Percentiles rank a stretch among this genome's conserved stretches.
Conservation (phyloP, 2,329 filamentous ascomycete species). For the Trichoderma breve region DNA sequence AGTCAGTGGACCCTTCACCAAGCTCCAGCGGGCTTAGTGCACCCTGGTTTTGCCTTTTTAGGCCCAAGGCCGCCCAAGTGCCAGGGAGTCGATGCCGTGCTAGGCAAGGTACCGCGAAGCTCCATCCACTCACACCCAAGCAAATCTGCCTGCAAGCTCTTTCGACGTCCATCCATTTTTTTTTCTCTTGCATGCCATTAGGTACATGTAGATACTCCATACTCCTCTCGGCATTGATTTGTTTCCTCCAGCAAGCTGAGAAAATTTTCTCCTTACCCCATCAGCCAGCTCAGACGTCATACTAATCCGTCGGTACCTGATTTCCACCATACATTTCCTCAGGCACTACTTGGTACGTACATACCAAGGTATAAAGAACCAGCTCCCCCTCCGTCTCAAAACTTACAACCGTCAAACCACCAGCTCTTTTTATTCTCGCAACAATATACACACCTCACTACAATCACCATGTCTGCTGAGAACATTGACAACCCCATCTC, state of each 20-base stretch:
- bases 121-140: not conserved
- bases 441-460: slow-evolving; percentile 11
- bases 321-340: not conserved
- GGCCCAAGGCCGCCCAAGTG: slow-evolving; percentile 1
- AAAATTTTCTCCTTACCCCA: slow-evolving; percentile 15
- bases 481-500: slow-evolving; percentile 47
- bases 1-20: slow-evolving; percentile 11
- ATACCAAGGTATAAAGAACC: not conserved
- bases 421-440: not conserved
- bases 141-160: slow-evolving; percentile 14
- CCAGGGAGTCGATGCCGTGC: not conserved
- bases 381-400: not conserved
- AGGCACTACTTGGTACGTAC: not conserved
- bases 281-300: not conserved
- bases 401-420: not conserved
- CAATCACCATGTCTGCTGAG: slow-evolving; percentile 36
- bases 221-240: not conserved
- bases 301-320: not conserved
- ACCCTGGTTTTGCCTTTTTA: slow-evolving; percentile 7
- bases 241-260: not conserved
- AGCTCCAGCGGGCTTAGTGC: slow-evolving; percentile 9
- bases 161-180: not conserved
- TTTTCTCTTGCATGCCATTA: not conserved
- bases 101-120: slow-evolving; percentile 14
- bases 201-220: not conserved